A percentile compares a stretch with the other conserved stretches of the same genome.
Evolutionary conservation across 1,284 basidiomycete genomes (phyloP).

Genomic region (Schizophyllum commune): DNA sequence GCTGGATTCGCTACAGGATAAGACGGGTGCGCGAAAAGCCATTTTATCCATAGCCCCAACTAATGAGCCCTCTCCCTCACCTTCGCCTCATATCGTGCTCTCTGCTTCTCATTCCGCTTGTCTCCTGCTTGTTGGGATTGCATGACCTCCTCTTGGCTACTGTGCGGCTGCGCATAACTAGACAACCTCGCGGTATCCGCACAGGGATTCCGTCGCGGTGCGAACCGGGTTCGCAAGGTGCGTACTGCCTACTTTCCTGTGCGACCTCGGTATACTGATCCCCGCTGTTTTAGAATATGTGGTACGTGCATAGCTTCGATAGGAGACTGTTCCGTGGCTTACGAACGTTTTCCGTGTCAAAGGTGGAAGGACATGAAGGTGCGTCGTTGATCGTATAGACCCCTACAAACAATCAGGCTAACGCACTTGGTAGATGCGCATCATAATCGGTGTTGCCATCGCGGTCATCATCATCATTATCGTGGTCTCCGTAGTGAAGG

Average conservation of each 20-base stretch:
- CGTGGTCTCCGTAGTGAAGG: slow-evolving; percentile 86
- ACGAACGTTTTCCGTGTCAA: slow-evolving; percentile 5
- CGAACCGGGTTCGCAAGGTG: slow-evolving; percentile 96
- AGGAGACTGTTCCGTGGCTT: not conserved
- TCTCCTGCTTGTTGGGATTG: not conserved
- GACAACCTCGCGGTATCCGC: slow-evolving; percentile 98
- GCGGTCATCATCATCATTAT: slow-evolving; percentile 89
- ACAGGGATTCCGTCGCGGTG: slow-evolving; percentile 95
- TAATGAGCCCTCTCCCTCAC: not conserved
- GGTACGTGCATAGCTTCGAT: slow-evolving; percentile 42
- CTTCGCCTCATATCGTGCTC: not conserved
- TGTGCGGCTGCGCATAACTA: slow-evolving; percentile 21
- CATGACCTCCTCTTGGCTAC: not conserved
- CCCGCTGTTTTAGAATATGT: slow-evolving; percentile 59
- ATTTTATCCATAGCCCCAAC: not conserved
- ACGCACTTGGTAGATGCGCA: slow-evolving; percentile 62
- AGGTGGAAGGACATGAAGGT: slow-evolving; percentile 99
- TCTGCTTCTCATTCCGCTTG: slow-evolving; percentile 4
- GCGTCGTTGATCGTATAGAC: slow-evolving; percentile 24
- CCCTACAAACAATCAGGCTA: too few relatives aligned
- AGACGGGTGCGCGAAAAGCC: slow-evolving; percentile 71
- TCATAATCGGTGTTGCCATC: slow-evolving; percentile 84
- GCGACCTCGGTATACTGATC: slow-evolving; percentile 11
- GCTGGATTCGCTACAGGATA: slow-evolving; percentile 92
- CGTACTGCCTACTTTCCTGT: slow-evolving; percentile 29